phyloP scores from a whole-genome alignment of 1,284 basidiomycete genomes.

The Malassezia yamatoensis region DNA sequence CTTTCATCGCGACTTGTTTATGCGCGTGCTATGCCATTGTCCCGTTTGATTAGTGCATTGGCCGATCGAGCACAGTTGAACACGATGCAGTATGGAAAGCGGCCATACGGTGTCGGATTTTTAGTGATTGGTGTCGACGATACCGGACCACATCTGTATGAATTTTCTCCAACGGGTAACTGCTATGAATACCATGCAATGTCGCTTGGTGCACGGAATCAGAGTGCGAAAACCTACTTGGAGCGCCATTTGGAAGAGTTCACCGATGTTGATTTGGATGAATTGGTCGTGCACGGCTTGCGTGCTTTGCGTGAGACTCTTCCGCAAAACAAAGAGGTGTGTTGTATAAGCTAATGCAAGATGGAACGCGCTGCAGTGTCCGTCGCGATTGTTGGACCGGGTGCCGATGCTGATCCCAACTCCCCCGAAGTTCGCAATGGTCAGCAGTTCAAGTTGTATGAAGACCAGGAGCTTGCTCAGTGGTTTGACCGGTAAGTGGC shows the following conservation, averaged over 20 bases:
- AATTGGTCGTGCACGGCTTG: constrained; percentile 36
- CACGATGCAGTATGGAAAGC: constrained; percentile 93
- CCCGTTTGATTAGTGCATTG: constrained; percentile 80
- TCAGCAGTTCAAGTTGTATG: constrained; percentile 39
- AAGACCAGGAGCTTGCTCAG: constrained; percentile 34
- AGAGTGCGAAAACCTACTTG: constrained; percentile 96
- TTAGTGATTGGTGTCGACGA: constrained; percentile 92
- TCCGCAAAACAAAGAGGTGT: constrained; percentile 42
- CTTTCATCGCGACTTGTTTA: constrained; percentile 90
- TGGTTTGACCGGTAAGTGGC: constrained; percentile 27
- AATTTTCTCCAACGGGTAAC: constrained; percentile 94
- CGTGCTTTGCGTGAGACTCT: constrained; percentile 43
- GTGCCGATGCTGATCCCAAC: constrained; percentile 37
- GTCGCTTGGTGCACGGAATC: constrained; percentile 92
- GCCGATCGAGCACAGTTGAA: constrained; percentile 99
- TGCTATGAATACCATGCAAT: constrained; percentile 98
- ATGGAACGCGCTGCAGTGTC: constrained; percentile 39
- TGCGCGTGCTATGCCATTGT: constrained; percentile 85
- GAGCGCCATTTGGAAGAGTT: constrained; percentile 88
- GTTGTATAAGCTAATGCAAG: not conserved
- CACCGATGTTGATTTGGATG: constrained; percentile 28
- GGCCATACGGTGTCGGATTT: constrained; percentile 97
- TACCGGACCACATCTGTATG: constrained; percentile 89
- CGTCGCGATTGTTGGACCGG: constrained; percentile 42
- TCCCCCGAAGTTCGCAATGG: constrained; percentile 26